Conservation (phyloP, 352 stramenopile species). For the Pythium insidiosum region DNA sequence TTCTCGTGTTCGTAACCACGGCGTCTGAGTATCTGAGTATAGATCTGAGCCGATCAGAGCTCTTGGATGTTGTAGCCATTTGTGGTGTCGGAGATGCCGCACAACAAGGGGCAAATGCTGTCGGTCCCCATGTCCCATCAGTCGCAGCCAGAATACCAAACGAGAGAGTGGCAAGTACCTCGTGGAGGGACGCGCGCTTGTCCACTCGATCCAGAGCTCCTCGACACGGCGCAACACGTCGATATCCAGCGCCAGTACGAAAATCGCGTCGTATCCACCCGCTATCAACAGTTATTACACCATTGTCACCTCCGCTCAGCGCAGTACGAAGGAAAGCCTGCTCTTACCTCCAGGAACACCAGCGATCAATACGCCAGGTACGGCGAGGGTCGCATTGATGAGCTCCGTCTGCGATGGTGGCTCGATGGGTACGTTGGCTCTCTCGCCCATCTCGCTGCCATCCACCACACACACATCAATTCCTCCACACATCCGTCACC, state of each 20-base stretch:
- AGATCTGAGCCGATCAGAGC: no score
- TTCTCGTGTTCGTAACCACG: no score
- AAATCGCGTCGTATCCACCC: constrained; percentile 95
- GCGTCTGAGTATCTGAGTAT: no score
- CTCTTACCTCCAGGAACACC: constrained; percentile 88
- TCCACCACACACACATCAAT: not conserved
- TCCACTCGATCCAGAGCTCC: constrained; percentile 54
- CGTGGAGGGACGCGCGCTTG: no score
- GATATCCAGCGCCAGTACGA: constrained; percentile 85
- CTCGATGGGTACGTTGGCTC: constrained; percentile 90
- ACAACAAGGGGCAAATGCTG: no score
- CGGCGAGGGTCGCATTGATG: constrained; percentile 87
- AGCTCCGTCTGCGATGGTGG: constrained; percentile 88
- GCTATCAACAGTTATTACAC: constrained; percentile 27
- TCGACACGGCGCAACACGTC: no score
- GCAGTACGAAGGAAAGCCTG: not conserved
- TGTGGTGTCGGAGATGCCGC: no score
- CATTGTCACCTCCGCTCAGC: not conserved
- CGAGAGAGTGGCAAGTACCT: no score
- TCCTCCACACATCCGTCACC: not conserved
- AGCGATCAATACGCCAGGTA: constrained; percentile 91
- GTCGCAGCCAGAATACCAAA: no score
- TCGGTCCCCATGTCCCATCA: no score
- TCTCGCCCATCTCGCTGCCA: constrained; percentile 79
- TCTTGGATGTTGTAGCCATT: no score